Conservation (phyloP, 345 rosid species). For the Clarkia xantiana region DNA sequence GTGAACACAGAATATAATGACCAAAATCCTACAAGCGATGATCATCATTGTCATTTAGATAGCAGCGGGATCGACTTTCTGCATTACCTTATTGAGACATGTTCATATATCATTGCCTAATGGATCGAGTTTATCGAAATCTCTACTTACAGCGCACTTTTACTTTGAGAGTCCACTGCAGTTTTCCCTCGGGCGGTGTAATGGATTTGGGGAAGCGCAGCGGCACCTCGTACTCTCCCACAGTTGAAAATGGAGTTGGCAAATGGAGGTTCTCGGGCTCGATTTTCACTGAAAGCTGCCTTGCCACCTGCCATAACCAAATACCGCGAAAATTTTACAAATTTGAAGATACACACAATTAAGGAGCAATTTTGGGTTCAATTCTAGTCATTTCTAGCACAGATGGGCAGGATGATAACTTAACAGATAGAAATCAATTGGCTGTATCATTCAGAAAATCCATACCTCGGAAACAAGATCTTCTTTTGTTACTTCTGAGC, state of each 20-base stretch:
- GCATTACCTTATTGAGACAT: too few relatives aligned
- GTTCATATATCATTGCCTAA: too few relatives aligned
- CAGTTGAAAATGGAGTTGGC: conserved; percentile 45
- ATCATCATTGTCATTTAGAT: too few relatives aligned
- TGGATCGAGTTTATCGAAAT: too few relatives aligned
- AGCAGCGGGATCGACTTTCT: too few relatives aligned
- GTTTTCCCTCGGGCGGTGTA: conserved; percentile 63
- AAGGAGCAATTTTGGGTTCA: too few relatives aligned
- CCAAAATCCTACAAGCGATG: too few relatives aligned
- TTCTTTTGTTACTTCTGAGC: conserved; percentile 55
- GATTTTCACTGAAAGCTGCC: conserved; percentile 63
- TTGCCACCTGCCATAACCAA: conserved; percentile 38
- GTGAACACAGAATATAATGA: too few relatives aligned
- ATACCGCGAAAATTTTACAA: neutral
- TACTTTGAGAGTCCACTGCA: conserved; percentile 65
- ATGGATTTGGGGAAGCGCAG: conserved; percentile 68
- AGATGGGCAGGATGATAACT: too few relatives aligned
- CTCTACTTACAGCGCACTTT: conserved; percentile 63
- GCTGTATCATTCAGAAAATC: neutral
- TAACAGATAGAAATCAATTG: neutral
- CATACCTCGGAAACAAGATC: conserved; percentile 64
- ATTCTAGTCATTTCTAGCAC: neutral
- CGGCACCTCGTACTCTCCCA: conserved; percentile 66
- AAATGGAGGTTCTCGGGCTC: conserved; percentile 62
- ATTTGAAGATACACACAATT: conserved; percentile 2